phyloP scores from a whole-genome alignment of 768 basidiomycete genomes.

The Podaxis sp. region DNA sequence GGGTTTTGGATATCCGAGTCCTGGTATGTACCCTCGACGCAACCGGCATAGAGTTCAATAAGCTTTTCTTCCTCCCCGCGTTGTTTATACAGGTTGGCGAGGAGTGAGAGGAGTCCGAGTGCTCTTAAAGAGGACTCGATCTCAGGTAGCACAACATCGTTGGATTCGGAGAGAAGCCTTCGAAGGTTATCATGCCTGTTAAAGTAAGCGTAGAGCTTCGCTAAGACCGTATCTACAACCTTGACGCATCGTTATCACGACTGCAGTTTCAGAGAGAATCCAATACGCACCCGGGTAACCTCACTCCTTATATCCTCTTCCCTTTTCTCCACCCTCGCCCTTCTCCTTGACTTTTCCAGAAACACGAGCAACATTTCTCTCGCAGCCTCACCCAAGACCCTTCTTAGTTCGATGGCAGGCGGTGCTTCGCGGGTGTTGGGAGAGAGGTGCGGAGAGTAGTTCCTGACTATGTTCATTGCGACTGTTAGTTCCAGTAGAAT shows the following conservation, averaged over 20 bases:
- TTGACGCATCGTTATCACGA: constrained; percentile 19
- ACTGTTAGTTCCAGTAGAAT: constrained; percentile 68
- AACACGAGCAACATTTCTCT: constrained; percentile 72
- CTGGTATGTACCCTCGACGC: constrained; percentile 42
- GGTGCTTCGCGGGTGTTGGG: constrained; percentile 66
- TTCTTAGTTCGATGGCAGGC: constrained; percentile 63
- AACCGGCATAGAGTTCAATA: constrained; percentile 68
- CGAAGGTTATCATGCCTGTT: constrained; percentile 62
- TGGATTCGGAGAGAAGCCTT: constrained; percentile 48
- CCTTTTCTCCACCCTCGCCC: constrained; percentile 33
- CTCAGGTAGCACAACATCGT: constrained; percentile 54
- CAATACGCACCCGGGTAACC: background rate
- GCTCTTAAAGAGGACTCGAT: constrained; percentile 52
- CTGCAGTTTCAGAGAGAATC: background rate
- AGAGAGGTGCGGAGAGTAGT: constrained; percentile 83
- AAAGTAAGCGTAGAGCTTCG: constrained; percentile 63
- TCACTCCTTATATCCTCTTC: constrained; percentile 14
- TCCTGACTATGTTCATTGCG: constrained; percentile 83
- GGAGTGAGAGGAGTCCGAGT: constrained; percentile 52
- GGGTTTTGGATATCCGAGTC: constrained; percentile 66
- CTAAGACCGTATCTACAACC: constrained; percentile 80
- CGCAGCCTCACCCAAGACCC: constrained; percentile 60
- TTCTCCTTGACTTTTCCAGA: constrained; percentile 55
- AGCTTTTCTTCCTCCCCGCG: constrained; percentile 56
- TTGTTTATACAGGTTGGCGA: constrained; percentile 58